These are phyloP conservation scores for Dothistroma septosporum DNA, from an alignment of 2,329 filamentous ascomycete genomes.

Conservation along the genomic window DNA sequence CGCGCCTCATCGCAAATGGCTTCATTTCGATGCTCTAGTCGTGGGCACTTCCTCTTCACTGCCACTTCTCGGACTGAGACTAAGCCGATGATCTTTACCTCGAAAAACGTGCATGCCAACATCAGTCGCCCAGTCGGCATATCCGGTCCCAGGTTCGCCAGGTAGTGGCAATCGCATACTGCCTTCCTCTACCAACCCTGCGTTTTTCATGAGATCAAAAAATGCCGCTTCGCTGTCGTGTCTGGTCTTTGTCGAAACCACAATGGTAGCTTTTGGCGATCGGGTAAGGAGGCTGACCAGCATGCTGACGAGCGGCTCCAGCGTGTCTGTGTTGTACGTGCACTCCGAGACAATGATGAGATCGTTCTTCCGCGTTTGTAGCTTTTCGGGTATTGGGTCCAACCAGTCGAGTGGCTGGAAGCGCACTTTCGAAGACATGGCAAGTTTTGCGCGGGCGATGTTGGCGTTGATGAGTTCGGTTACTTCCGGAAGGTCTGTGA, in stretches of 20 bases:
- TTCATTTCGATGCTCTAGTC: slow-evolving; percentile 10
- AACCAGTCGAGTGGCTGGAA: slow-evolving; percentile 63
- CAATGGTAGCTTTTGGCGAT: slow-evolving; percentile 50
- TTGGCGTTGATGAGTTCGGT: slow-evolving; percentile 58
- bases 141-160: slow-evolving; percentile 34
- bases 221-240: slow-evolving; percentile 64
- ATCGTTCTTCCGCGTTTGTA: slow-evolving; percentile 47
- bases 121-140: slow-evolving; percentile 35
- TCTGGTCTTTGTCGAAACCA: slow-evolving; percentile 63
- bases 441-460: slow-evolving; percentile 43
- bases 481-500: slow-evolving; percentile 65
- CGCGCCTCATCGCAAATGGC: slow-evolving; percentile 15
- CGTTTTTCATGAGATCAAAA: slow-evolving; percentile 54
- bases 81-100: slow-evolving; percentile 31
- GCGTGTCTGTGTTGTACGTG: slow-evolving; percentile 67
- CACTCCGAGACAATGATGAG: slow-evolving; percentile 66
- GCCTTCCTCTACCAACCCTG: slow-evolving; percentile 31
- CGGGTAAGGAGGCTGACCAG: slow-evolving; percentile 46
- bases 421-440: slow-evolving; percentile 41
- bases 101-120: slow-evolving; percentile 35
- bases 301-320: slow-evolving; percentile 59
- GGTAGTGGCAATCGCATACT: slow-evolving; percentile 30
- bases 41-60: slow-evolving; percentile 29
- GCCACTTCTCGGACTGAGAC: slow-evolving; percentile 28
- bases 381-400: slow-evolving; percentile 41